These are phyloP conservation scores for Starmerella vitae DNA, from an alignment of 805 yeast genomes.

Conservation along the genomic window DNA sequence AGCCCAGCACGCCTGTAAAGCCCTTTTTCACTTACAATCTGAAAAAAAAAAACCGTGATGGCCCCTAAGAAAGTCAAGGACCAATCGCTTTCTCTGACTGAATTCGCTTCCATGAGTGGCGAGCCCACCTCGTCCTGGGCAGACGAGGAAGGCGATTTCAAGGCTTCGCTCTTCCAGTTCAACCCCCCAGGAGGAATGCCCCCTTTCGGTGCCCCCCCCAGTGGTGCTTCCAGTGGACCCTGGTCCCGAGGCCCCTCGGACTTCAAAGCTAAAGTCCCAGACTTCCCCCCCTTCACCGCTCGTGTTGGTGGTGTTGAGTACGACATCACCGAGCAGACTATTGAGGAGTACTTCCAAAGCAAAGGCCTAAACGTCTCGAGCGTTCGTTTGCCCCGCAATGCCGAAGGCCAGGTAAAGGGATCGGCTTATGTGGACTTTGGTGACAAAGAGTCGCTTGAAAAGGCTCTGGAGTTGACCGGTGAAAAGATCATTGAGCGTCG, in stretches of 20 bases:
- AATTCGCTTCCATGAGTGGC: slow-evolving; percentile 6
- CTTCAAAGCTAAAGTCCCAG: slow-evolving; percentile 70
- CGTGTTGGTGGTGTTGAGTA: slow-evolving; percentile 74
- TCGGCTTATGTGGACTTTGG: slow-evolving; percentile 83
- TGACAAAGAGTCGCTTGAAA: slow-evolving; percentile 61
- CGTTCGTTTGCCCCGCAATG: slow-evolving; percentile 57
- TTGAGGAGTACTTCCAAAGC: slow-evolving; percentile 24
- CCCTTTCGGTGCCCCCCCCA: slow-evolving; percentile 2
- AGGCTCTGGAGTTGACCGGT: slow-evolving; percentile 62
- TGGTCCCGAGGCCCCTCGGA: background rate
- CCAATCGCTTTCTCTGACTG: slow-evolving; percentile 6
- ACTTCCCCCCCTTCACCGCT: slow-evolving; percentile 85
- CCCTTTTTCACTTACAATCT: too few species aligned
- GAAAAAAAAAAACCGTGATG: slow-evolving; percentile 4
- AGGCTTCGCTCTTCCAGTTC: slow-evolving; percentile 7
- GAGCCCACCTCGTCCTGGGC: slow-evolving; percentile 8
- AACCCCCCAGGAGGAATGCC: slow-evolving; percentile 3
- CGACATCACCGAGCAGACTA: slow-evolving; percentile 54
- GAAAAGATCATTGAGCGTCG: slow-evolving; percentile 59
- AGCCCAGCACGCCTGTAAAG: too few species aligned
- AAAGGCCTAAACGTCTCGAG: slow-evolving; percentile 38
- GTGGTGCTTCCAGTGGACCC: slow-evolving; percentile 10
- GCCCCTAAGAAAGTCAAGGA: slow-evolving; percentile 14
- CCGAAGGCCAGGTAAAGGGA: slow-evolving; percentile 62
- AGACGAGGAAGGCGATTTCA: slow-evolving; percentile 10